Base-by-base conservation (phyloP, 1,284 basidiomycete species). In the Cryptococcus hybrid region DNA sequence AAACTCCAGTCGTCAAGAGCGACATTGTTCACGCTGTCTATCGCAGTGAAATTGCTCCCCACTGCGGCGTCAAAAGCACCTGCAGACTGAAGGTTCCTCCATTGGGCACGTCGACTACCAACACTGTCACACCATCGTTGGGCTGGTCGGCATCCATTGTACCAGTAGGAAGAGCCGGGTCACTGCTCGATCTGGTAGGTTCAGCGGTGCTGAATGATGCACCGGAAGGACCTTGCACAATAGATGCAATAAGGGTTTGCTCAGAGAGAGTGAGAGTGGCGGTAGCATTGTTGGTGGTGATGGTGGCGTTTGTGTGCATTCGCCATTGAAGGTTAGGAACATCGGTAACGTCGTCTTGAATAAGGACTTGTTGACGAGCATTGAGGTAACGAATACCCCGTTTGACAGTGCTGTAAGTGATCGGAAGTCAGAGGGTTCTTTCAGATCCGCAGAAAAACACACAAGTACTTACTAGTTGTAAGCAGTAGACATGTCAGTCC, bases 371-470 rank as follows among this genome's bases (percentile, higher is more conserved):
- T 64, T 84, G 85, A 58, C 96, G 86, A 45, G 82, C 83, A 78
- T 99, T 99, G 63, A 99, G 74, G 65, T 88, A 76, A 54, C 93
- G 90, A 59, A 96, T 83, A 60, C 94, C 96, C 57, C 96, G 92
- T 71, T 86, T 84, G 70, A 90, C 59, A 49, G 58, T 57, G 13
- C 57, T 45, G 37, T 34, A 4, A 11, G 3, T 9, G 4, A 37
- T 47, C 46, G 1, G 7, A 5, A 39, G 40, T n/a, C n/a, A 9
- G 40, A n/a, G 9, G 40, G 13, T 7, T 7, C 0, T n/a, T n/a
- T 44, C 9, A n/a, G 3, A 44, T 7, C 7, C 5, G 13, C 7
- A 3, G 5, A 7, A 24, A 9, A 42, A 9, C 40, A 42, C 40
- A n/a, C 9, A 40, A 47, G 42, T 5, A 63, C 64, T 69, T 58